Evolutionary conservation across 2,329 filamentous ascomycete genomes (phyloP), one percentile per base, ranked within the genome.

Genomic region (Neopestalotiopsis sp.): DNA sequence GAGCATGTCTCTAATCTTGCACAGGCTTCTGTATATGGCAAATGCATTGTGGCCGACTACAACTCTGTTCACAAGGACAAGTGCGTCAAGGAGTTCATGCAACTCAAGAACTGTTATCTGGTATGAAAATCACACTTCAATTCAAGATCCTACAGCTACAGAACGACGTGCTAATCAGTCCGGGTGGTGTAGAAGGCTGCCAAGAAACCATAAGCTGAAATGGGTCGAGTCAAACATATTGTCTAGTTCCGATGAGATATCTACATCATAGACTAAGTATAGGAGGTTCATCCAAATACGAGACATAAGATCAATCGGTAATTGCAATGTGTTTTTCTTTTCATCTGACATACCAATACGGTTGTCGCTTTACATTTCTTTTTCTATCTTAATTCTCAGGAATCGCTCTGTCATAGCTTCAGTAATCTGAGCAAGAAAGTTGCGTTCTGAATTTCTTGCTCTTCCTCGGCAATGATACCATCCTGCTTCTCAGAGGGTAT

Each of bases 31-130:
- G 85, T 89, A 13, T 99, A 98, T 77, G 96, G 95, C 73, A 95
- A 94, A 85, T 99, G 96, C 79, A 91, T 99, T 72, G 88, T 95
- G 65, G 89, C 90, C 53, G 95, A 98, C 78, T 98, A 97, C 82
- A 95, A 95, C 77, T 89, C 94, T 4, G 89, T 97, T 3, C 89
- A 94, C 74, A 97, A 97, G 78, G 94, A 98, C 78, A 96, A 96
- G 85, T 99, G 96, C 77, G 86, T 87, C 4, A 90, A 89, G 69
- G 94, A 98, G 77, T 98, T 99, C 74, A 84, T 96, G 80, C 90
- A 84, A 73, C 80, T 98, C 63, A 97, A 97, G 79, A 87, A 97
- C 73, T 98, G 95, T 78, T 97, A 94, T 77, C 76, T 97, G 76
- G 95, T 97, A 85, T 75, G 88, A 73, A 40, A n/a, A 7, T 20